Conservation (phyloP, 108 stramenopile genomes). For the Asterionellopsis glacialis region DNA sequence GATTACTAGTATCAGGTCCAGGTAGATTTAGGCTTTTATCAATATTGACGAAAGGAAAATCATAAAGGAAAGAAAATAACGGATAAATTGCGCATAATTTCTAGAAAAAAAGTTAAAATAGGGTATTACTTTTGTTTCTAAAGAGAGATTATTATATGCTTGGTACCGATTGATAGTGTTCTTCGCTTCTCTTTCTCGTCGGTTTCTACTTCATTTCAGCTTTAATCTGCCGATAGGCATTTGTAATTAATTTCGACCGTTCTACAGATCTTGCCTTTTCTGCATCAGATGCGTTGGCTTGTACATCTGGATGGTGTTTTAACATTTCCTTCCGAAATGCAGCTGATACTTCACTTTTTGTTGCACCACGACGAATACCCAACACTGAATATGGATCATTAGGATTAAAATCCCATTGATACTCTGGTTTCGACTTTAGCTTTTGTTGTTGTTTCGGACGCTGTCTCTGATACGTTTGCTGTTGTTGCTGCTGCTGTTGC, state of each 20-base stretch:
- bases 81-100: too few species aligned
- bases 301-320: slow-evolving; percentile 74
- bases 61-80: too few species aligned
- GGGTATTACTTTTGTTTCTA: too few species aligned
- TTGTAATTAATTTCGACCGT: slow-evolving; percentile 70
- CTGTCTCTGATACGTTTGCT: slow-evolving; percentile 21
- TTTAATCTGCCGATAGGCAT: slow-evolving; percentile 79
- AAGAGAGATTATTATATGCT: too few species aligned
- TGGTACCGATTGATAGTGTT: too few species aligned
- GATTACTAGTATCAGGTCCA: too few species aligned
- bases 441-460: slow-evolving; percentile 27
- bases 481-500: slow-evolving; percentile 35
- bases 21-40: too few species aligned
- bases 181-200: too few species aligned
- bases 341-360: slow-evolving; percentile 64
- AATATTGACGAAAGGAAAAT: too few species aligned
- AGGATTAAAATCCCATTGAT: slow-evolving; percentile 73
- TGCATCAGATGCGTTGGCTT: slow-evolving; percentile 51
- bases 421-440: slow-evolving; percentile 38
- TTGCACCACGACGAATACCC: slow-evolving; percentile 48
- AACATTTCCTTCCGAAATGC: slow-evolving; percentile 82
- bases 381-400: slow-evolving; percentile 80
- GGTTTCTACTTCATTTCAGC: slow-evolving; percentile 24
- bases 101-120: too few species aligned
- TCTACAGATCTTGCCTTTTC: slow-evolving; percentile 58